Base-by-base conservation (phyloP, 495 filamentous ascomycete species). In the Clohesyomyces aquaticus region DNA sequence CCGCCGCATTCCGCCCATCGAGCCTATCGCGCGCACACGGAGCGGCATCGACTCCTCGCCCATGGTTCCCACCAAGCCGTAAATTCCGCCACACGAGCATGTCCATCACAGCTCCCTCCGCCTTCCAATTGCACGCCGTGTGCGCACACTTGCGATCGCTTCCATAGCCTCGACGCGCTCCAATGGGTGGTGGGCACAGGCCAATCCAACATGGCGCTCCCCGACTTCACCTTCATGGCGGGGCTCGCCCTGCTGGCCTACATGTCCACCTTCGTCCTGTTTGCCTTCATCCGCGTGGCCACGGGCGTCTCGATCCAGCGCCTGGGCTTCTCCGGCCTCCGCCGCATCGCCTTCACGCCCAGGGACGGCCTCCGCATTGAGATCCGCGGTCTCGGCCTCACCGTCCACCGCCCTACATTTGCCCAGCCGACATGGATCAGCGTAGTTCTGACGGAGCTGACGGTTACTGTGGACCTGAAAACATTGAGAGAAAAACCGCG, bases 361-460 rank as follows among this genome's bases (percentile, higher is more conserved):
- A 85, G 78, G 73, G 90, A 95, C 81, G 94, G 95, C 55, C 72
- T 96, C 60, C 88, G 88, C 65, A 85, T 99, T 71, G 90, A 98
- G 75, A 86, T 98, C 43, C 87, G 94, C 38, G 91, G 91, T 43
- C 79, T 98, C 41, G 92, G 94, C 22, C 80, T 98, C 50, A 87
- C 89, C 41, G 70, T 97, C 65, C 94, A 98, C 75, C 86, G 91
- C 9, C 93, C 94, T 8, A 96, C 94, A 16, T 98, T 98, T 74
- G 89, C 92, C 19, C 92, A 97, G 73, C 93, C 94, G 50, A 97
- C 95, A 75, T 99, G 94, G 94, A 77, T 97, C 63, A 96, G 91
- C 69, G 80, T 99, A 35, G 89, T 91, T 22, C 76, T 98, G 51
- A 87, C 85, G 59, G 93, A 96, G 63, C 76, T 96, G 35, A 88